Base-by-base conservation (phyloP, 2,329 filamentous ascomycete species). In the Colletotrichum filicis region DNA sequence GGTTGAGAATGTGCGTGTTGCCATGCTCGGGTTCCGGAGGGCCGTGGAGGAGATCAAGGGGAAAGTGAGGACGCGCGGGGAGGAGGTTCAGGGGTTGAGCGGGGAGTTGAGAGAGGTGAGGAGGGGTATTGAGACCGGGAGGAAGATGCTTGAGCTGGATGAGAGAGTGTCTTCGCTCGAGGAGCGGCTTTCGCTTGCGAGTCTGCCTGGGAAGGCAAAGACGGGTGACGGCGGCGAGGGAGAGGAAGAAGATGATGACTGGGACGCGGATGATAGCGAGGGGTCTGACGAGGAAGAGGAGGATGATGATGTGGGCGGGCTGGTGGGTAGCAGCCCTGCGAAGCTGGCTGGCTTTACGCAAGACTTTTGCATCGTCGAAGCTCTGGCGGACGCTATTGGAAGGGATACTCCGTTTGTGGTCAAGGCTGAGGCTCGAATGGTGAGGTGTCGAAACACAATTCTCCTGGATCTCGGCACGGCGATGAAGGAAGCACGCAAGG, bases 1-100 rank as follows among this genome's bases (percentile, higher is more conserved):
- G 80, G 92, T 98, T 0, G 95, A 97, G 80, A 95, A 97, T 79
- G 93, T 98, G 37, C 90, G 94, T 56, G 93, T 99, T 0, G 95
- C 95, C 0, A 83, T 99, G 68, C 82, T 98, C 73, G 95, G 95
- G 0, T 98, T 99, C 78, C 88, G 92, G 73, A 89, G 95, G 75
- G 95, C 97, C 64, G 90, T 98, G 0, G 92, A 94, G 75, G 92
- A 92, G 62, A 88, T 98, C 61, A 91, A 91, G 79, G 85, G 84
- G 11, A 88, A 87, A 22, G 93, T 98, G 0, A 85, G 86, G 8
- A 87, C 89, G 71, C 88, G 92, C 74, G 90, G 90, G 28, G 82
- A 83, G 24, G 92, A 96, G 76, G 89, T 95, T 1, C 85, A 86
- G 49, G 82, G 79, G 4, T 82, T 95, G 64, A 86, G 94, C 68